Evolutionary conservation across 345 rosid genomes (phyloP), one percentile per base, ranked within the genome.

Genomic region (Gossypium sturtianum): DNA sequence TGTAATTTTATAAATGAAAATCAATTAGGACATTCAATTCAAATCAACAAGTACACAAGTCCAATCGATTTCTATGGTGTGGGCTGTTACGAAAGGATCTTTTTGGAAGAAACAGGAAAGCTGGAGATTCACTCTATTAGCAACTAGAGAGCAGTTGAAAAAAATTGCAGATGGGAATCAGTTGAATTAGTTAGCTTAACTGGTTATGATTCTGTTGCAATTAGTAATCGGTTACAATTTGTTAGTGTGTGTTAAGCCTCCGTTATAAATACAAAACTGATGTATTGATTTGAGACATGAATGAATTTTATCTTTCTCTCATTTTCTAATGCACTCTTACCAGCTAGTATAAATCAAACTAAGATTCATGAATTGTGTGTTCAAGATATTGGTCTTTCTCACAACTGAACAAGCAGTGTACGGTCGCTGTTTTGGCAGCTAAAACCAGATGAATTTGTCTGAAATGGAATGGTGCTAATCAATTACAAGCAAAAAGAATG

Each of bases 41-140:
- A 34, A 34, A 5, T 34, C 41, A 34, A 34, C 71, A 93, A 97
- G 84, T 89, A 92, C 53, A 81, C 86, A 71, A 92, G 97, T 72
- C 98, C 97, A 17, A 92, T 97, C 12, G 97, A 92, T 77, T 85
- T 85, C 90, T 44, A 89, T 94, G 87, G 80, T 94, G 80, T 94
- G 97, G 25, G 97, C 97, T 2, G 76, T 90, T 70, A 87, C 97
- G 1, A 89, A 89, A 84, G 41, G 97, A 92, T 72, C 79, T 94
- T 75, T 90, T 92, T 6, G 97, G 90, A 2, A 83, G 97, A 81
- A 86, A 77, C 85, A 84, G 89, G 80, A 90, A 84, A 78, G 80
- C 80, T 10, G 78, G 77, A 17, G 84, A 77, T 74, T 77, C 79
- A 29, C 87, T 88, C 68, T 72, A 34, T 34, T 34, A 34, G 38